phyloP scores from a whole-genome alignment of 2,329 filamentous ascomycete species.

The Diaporthe citrichinensis region DNA sequence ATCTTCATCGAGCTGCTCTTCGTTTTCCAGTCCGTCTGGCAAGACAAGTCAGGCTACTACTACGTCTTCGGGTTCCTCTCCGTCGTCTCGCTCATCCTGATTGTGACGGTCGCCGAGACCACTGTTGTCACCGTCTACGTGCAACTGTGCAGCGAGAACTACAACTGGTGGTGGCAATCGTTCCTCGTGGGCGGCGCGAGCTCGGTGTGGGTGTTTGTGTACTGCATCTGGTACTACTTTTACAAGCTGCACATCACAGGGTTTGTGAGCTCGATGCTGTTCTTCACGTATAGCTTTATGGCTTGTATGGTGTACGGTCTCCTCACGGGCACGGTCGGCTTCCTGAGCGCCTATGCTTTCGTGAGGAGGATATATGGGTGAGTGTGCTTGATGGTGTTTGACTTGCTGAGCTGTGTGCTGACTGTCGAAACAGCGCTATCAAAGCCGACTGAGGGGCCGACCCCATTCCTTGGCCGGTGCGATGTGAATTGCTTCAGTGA shows the following conservation, averaged over 20 bases:
- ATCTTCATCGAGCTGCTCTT: conserved; percentile 91
- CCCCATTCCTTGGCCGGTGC: too few species aligned
- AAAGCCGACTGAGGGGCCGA: conserved; percentile 60
- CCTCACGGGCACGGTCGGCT: conserved; percentile 86
- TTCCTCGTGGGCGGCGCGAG: conserved; percentile 85
- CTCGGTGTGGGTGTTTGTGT: conserved; percentile 85
- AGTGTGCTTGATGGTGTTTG: conserved; percentile 49
- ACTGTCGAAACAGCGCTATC: conserved; percentile 58
- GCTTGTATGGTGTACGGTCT: conserved; percentile 86
- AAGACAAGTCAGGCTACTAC: conserved; percentile 92
- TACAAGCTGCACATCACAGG: conserved; percentile 85
- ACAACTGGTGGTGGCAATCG: conserved; percentile 94
- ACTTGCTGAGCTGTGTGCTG: conserved; percentile 33
- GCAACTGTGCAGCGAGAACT: conserved; percentile 87
- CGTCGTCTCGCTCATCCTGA: conserved; percentile 79
- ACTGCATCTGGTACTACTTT: conserved; percentile 88
- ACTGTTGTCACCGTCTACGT: conserved; percentile 88
- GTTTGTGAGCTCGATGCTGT: conserved; percentile 83
- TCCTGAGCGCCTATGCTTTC: conserved; percentile 87
- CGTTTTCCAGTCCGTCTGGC: conserved; percentile 89
- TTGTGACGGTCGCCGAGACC: conserved; percentile 85
- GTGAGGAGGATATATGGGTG: conserved; percentile 86
- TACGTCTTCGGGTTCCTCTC: conserved; percentile 91
- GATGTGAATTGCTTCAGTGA: neutral
- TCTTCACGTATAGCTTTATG: conserved; percentile 88